phyloP scores from a whole-genome alignment of 345 rosid species.

The Linum lewisii region DNA sequence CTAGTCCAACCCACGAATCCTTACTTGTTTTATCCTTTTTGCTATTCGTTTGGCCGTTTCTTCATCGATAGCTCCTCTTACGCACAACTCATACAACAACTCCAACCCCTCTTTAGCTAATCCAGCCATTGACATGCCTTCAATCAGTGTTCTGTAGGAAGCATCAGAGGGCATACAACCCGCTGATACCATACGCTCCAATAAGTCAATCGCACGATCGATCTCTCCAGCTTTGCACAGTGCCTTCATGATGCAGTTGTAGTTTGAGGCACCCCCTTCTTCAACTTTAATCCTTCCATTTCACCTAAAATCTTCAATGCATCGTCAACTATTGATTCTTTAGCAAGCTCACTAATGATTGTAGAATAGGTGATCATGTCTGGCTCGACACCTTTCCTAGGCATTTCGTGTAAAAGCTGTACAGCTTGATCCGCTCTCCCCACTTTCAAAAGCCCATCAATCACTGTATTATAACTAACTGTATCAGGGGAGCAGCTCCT shows the following conservation, averaged over 20 bases:
- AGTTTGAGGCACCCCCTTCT: slow-evolving; percentile 58
- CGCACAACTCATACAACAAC: slow-evolving; percentile 55
- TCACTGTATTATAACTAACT: slow-evolving; percentile 76
- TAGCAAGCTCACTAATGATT: slow-evolving; percentile 70
- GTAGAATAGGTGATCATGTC: slow-evolving; percentile 66
- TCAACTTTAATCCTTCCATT: slow-evolving; percentile 54
- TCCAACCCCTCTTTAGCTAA: slow-evolving; percentile 67
- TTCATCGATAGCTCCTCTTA: slow-evolving; percentile 43
- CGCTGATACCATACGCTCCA: slow-evolving; percentile 64
- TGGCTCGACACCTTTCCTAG: slow-evolving; percentile 59
- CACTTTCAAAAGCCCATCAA: slow-evolving; percentile 68
- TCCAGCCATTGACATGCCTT: slow-evolving; percentile 81
- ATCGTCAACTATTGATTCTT: slow-evolving; percentile 74
- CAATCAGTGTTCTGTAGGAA: slow-evolving; percentile 70
- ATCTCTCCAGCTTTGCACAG: slow-evolving; percentile 70
- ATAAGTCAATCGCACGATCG: slow-evolving; percentile 71
- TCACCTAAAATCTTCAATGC: slow-evolving; percentile 67
- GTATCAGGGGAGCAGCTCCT: slow-evolving; percentile 77
- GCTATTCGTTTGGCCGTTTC: no score
- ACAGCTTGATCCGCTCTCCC: slow-evolving; percentile 74
- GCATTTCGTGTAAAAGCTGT: slow-evolving; percentile 64
- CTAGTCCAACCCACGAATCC: no score
- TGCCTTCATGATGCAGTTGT: slow-evolving; percentile 63
- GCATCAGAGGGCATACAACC: slow-evolving; percentile 72
- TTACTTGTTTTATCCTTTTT: no score